Evolutionary conservation across 768 basidiomycete species (phyloP), one percentile per base, ranked within the genome.

Genomic region (Glaciozyma martinii): DNA sequence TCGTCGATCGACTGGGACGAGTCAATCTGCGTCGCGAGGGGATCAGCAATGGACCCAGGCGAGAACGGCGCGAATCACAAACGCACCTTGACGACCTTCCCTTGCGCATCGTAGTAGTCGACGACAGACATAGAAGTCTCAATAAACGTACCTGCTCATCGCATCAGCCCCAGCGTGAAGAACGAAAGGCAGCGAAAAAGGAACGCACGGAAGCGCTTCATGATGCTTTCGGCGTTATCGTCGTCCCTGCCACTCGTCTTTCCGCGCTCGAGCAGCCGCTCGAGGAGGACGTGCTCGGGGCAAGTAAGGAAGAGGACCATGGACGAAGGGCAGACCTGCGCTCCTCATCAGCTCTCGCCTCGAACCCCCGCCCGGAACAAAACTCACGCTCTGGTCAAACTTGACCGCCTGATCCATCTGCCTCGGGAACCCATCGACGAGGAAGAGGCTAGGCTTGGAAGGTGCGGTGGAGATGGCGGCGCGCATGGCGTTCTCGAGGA

Each of bases 381-480:
- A 5, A 77, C 82, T 61, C 70, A 91, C 94, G 55, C 85, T 81
- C 71, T 88, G 80, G 73, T 98, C 94, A 74, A 97, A 99, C 75
- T 85, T 85, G 73, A 86, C 66, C 0, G 93, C 94, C 78, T 99
- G 95, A 76, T 99, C 95, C 91, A 98, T 92, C 81, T 98, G 92
- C 66, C 94, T 83, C 61, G 94, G 95, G 78, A 98, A 98, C 2
- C 94, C 95, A 68, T 99, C 94, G 67, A 99, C 86, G 72, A 98
- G 81, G 81, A 98, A 99, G 54, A 90, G 85, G 42, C 58, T 63
- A 30, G 89, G 90, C 59, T 78, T 79, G 30, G 86, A 89, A 40
- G 82, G 78, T 85, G 42, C 52, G 44, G 37, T 61, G 44, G 43
- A 44, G 25, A 68, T 55, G 13, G 63, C 83, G 47, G 77, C 82